Conservation (phyloP, 1,139 yeast species). For the Debaryomycetaceae sp. region DNA sequence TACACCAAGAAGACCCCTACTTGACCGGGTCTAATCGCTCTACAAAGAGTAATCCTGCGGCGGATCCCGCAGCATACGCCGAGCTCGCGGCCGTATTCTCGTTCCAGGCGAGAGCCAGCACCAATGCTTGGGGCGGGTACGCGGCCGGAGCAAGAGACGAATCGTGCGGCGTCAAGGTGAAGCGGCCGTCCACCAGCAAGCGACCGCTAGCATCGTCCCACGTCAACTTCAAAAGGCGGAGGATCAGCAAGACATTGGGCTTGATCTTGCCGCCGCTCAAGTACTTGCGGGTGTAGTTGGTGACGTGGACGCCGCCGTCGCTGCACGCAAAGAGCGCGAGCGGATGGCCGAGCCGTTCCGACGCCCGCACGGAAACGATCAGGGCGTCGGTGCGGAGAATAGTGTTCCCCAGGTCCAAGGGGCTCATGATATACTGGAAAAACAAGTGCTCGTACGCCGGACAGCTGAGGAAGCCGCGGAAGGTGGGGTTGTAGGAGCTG, state of each 20-base stretch:
- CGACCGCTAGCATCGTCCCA: slow-evolving; percentile 8
- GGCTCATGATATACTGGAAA: slow-evolving; percentile 19
- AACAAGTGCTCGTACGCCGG: slow-evolving; percentile 17
- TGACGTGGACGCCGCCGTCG: slow-evolving; percentile 40
- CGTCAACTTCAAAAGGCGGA: slow-evolving; percentile 25
- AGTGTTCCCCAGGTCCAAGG: slow-evolving; percentile 24
- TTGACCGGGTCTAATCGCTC: slow-evolving; percentile 43
- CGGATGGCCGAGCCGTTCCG: slow-evolving; percentile 45
- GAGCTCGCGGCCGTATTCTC: slow-evolving; percentile 41
- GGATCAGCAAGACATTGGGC: slow-evolving; percentile 20
- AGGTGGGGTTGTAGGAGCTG: slow-evolving; percentile 18
- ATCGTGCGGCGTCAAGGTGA: slow-evolving; percentile 19
- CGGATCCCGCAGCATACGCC: slow-evolving; percentile 55
- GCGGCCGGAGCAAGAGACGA: slow-evolving; percentile 19
- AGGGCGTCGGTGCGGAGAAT: slow-evolving; percentile 22
- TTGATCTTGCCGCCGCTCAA: slow-evolving; percentile 22
- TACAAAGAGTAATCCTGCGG: slow-evolving; percentile 55
- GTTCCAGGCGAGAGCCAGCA: slow-evolving; percentile 55
- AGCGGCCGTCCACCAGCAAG: slow-evolving; percentile 18
- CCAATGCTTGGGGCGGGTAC: slow-evolving; percentile 42
- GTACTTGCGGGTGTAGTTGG: slow-evolving; percentile 28
- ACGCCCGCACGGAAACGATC: slow-evolving; percentile 17
- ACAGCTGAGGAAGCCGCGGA: slow-evolving; percentile 16
- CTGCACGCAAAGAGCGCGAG: slow-evolving; percentile 49
- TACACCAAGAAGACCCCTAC: no score